These are phyloP conservation scores for Trichoderma guizhouense DNA, from an alignment of 2,329 filamentous ascomycete genomes.

Conservation along the genomic window DNA sequence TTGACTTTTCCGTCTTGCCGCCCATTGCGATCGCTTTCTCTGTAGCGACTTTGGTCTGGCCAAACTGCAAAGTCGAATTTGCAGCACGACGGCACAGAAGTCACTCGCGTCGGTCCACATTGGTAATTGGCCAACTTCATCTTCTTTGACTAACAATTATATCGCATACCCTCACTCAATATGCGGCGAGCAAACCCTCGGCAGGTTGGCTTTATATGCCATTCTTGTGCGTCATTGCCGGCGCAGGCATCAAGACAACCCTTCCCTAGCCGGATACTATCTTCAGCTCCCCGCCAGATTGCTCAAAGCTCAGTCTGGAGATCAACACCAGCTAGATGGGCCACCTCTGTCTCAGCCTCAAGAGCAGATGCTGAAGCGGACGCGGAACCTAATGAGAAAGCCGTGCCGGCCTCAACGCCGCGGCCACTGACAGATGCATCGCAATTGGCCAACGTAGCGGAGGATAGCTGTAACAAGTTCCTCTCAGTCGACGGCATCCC, in stretches of 20 bases:
- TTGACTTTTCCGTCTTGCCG: background rate
- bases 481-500: conserved; percentile 45
- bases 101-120: background rate
- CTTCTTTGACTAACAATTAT: background rate
- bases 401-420: conserved; percentile 21
- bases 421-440: conserved; percentile 36
- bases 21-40: background rate
- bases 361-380: background rate
- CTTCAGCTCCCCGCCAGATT: conserved; percentile 20
- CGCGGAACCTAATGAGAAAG: conserved; percentile 6
- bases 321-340: conserved; percentile 26
- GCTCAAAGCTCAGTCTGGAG: conserved; percentile 14
- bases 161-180: conserved; percentile 14
- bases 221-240: conserved; percentile 40
- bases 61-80: background rate
- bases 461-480: conserved; percentile 43
- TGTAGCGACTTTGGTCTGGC: background rate
- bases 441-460: conserved; percentile 40
- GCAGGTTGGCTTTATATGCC: conserved; percentile 40
- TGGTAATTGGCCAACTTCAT: background rate
- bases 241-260: conserved; percentile 25
- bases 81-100: background rate
- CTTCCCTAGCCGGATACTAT: conserved; percentile 27
- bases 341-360: conserved; percentile 21
- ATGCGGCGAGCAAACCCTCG: conserved; percentile 40